Conservation (phyloP, 352 stramenopile genomes). For the Sclerospora graminicola region DNA sequence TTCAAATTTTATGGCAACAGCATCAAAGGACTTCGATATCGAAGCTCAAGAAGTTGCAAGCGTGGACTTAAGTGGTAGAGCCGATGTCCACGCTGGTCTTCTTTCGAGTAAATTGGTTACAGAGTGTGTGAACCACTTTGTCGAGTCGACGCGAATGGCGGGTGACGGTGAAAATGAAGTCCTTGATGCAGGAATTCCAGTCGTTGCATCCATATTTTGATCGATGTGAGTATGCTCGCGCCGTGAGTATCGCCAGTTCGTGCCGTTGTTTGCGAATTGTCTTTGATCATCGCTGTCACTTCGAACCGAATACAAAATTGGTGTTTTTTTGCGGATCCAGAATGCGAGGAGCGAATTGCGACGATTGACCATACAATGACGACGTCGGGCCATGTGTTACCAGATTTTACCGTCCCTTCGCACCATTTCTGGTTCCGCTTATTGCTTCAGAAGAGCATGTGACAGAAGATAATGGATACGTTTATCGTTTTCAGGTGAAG, state of each 20-base stretch:
- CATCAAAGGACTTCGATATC: conserved; percentile 20
- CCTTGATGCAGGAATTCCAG: conserved; percentile 43
- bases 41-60: conserved; percentile 53
- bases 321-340: conserved; percentile 56
- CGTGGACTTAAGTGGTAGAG: conserved; percentile 30
- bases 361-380: conserved; percentile 39
- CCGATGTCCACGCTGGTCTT: conserved; percentile 49
- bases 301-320: conserved; percentile 59
- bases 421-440: conserved; percentile 80
- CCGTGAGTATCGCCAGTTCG: conserved; percentile 38
- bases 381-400: conserved; percentile 21
- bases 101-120: conserved; percentile 70
- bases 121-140: conserved; percentile 79
- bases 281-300: conserved; percentile 68
- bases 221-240: conserved; percentile 61
- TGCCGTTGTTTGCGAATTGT: conserved; percentile 62
- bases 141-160: conserved; percentile 67
- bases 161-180: conserved; percentile 27
- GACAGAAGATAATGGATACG: conserved; percentile 56
- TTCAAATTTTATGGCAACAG: too few species aligned
- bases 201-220: conserved; percentile 82
- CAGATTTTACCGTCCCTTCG: conserved; percentile 61
- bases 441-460: conserved; percentile 48
- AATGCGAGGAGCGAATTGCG: conserved; percentile 52
- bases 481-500: conserved; percentile 77